These are phyloP conservation scores for Craspedostauros australis DNA, from an alignment of 108 stramenopile genomes.

Conservation along the genomic window DNA sequence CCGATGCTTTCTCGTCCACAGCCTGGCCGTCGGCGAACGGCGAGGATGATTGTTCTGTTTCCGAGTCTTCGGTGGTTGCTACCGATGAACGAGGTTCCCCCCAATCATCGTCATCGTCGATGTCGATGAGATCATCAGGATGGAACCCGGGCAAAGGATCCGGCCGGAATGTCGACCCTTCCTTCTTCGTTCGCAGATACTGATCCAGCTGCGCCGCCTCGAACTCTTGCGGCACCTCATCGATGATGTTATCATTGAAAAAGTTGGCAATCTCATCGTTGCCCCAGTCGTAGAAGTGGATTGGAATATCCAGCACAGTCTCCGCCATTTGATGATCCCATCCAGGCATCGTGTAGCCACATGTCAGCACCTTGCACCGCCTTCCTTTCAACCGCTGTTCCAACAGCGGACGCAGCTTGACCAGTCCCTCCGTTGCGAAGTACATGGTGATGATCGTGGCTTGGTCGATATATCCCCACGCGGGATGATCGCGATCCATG, in stretches of 20 bases:
- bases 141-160: conserved; percentile 30
- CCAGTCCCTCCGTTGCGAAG: conserved; percentile 66
- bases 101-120: conserved; percentile 18
- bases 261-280: conserved; percentile 27
- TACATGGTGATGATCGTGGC: conserved; percentile 80
- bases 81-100: no score
- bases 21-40: conserved; percentile 1
- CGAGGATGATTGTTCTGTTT: not conserved
- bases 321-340: conserved; percentile 69
- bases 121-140: conserved; percentile 25
- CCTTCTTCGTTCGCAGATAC: conserved; percentile 23
- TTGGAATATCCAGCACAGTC: conserved; percentile 61
- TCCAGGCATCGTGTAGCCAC: conserved; percentile 76
- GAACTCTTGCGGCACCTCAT: conserved; percentile 9
- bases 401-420: conserved; percentile 52
- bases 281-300: conserved; percentile 74
- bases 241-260: conserved; percentile 13
- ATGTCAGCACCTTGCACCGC: conserved; percentile 47
- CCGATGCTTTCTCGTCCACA: not conserved
- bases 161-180: conserved; percentile 16
- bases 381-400: conserved; percentile 43
- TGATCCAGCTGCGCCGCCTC: conserved; percentile 17
- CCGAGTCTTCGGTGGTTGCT: conserved; percentile 4
- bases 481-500: conserved; percentile 15
- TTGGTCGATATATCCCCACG: conserved; percentile 24